Percentiles rank a stretch among this genome's conserved stretches.
These are phyloP conservation scores for Solanum piurae DNA, from an alignment of 257 asterid genomes.

Conservation along the genomic window DNA sequence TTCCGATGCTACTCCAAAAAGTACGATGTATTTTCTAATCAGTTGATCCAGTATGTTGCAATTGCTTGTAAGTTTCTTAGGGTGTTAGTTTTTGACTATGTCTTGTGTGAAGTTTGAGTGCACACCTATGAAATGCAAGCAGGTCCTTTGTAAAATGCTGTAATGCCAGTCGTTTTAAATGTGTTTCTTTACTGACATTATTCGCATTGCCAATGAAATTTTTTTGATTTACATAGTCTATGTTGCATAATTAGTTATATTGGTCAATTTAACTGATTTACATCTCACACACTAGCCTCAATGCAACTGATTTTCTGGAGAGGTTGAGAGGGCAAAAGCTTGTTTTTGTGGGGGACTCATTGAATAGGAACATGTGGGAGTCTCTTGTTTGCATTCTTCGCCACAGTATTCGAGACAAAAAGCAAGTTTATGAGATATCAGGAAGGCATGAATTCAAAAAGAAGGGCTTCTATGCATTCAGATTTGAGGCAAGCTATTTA, in stretches of 20 bases:
- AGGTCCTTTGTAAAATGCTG: neutral
- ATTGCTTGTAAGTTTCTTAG: neutral
- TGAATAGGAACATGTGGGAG: slow-evolving; percentile 98
- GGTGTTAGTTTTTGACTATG: neutral
- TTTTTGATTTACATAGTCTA: neutral
- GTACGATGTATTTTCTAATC: neutral
- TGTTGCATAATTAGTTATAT: neutral
- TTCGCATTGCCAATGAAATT: neutral
- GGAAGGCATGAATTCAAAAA: slow-evolving; percentile 84
- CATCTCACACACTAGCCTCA: slow-evolving; percentile 37
- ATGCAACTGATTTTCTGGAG: slow-evolving; percentile 76
- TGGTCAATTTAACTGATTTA: neutral
- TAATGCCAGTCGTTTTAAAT: neutral
- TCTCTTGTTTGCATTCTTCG: slow-evolving; percentile 88
- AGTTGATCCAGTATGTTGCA: neutral
- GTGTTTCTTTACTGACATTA: neutral
- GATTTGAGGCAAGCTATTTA: slow-evolving; percentile 59
- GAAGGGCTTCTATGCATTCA: slow-evolving; percentile 82
- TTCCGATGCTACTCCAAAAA: neutral
- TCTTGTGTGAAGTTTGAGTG: neutral
- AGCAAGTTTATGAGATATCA: slow-evolving; percentile 69
- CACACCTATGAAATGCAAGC: neutral
- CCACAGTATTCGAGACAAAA: slow-evolving; percentile 54
- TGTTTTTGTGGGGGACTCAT: slow-evolving; percentile 84
- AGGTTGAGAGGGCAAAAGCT: slow-evolving; percentile 69